These are phyloP conservation scores for Cladosporium sp. DNA, from an alignment of 2,329 filamentous ascomycete species.

Conservation along the genomic window DNA sequence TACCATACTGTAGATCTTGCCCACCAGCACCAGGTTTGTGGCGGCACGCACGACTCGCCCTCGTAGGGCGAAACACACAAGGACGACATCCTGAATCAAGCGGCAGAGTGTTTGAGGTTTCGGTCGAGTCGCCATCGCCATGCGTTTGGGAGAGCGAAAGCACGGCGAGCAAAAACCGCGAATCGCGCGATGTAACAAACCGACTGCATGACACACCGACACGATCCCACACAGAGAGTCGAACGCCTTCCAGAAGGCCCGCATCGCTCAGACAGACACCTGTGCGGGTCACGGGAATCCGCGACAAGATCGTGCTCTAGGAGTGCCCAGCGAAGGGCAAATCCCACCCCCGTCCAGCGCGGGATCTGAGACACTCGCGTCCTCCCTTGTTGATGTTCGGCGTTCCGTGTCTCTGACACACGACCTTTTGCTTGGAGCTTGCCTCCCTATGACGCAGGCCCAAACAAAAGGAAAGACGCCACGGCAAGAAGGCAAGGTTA, in stretches of 20 bases:
- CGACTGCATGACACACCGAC: too few relatives aligned
- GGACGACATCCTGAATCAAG: not conserved
- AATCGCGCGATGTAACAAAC: too few relatives aligned
- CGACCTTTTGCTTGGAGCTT: not conserved
- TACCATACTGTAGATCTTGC: too few relatives aligned
- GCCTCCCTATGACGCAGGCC: not conserved
- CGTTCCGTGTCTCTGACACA: constrained; percentile 3
- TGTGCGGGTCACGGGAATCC: not conserved
- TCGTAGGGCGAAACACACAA: not conserved
- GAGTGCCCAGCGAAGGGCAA: too few relatives aligned
- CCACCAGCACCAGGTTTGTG: constrained; percentile 2
- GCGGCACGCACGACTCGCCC: not conserved
- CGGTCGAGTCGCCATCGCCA: too few relatives aligned
- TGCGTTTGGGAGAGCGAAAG: too few relatives aligned
- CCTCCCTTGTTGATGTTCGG: not conserved
- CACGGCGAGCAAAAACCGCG: too few relatives aligned
- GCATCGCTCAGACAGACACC: not conserved
- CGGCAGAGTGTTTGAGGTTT: not conserved
- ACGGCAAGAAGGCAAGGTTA: not conserved
- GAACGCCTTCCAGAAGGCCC: not conserved
- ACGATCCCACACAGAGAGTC: too few relatives aligned
- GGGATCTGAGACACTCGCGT: constrained; percentile 1
- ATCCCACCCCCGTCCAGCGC: too few relatives aligned
- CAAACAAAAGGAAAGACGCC: not conserved
- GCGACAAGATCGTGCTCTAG: not conserved